Conservation (phyloP, 1,284 basidiomycete species). For the Phylloporus sp. region DNA sequence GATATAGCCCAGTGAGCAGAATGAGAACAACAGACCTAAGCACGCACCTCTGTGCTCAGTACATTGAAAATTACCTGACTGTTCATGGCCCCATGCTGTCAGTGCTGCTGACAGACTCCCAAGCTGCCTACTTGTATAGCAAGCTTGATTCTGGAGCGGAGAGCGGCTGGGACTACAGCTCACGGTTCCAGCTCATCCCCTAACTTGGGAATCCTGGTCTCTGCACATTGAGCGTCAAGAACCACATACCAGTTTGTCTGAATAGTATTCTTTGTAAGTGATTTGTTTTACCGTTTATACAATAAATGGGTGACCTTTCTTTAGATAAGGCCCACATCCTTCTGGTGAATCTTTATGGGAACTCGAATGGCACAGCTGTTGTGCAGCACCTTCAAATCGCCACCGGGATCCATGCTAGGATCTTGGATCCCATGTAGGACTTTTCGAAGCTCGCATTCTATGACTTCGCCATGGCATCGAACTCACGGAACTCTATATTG, state of each 20-base stretch:
- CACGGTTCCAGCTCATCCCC: conserved; percentile 49
- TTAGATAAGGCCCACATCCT: conserved; percentile 67
- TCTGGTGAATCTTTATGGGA: conserved; percentile 68
- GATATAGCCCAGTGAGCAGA: conserved; percentile 53
- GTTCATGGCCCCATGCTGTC: conserved; percentile 63
- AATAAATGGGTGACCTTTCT: conserved; percentile 1
- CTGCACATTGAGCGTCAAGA: conserved; percentile 72
- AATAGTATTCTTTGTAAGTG: conserved; percentile 84
- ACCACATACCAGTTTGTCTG: conserved; percentile 76
- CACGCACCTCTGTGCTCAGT: conserved; percentile 67
- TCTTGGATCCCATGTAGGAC: conserved; percentile 91
- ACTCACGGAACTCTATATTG: conserved; percentile 66
- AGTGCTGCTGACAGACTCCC: conserved; percentile 61
- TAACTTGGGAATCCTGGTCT: conserved; percentile 59
- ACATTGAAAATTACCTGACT: conserved; percentile 77
- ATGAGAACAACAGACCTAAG: conserved; percentile 38
- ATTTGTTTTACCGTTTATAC: not conserved
- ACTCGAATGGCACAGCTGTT: conserved; percentile 48
- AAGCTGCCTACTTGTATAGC: conserved; percentile 77
- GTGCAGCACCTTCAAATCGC: conserved; percentile 64
- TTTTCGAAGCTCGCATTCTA: conserved; percentile 83
- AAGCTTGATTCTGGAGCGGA: conserved; percentile 90
- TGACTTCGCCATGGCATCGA: conserved; percentile 78
- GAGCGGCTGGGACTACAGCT: conserved; percentile 64
- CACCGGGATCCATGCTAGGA: conserved; percentile 60